Base-by-base conservation (phyloP, 208 protist genomes). In the Leishmania tropica region DNA sequence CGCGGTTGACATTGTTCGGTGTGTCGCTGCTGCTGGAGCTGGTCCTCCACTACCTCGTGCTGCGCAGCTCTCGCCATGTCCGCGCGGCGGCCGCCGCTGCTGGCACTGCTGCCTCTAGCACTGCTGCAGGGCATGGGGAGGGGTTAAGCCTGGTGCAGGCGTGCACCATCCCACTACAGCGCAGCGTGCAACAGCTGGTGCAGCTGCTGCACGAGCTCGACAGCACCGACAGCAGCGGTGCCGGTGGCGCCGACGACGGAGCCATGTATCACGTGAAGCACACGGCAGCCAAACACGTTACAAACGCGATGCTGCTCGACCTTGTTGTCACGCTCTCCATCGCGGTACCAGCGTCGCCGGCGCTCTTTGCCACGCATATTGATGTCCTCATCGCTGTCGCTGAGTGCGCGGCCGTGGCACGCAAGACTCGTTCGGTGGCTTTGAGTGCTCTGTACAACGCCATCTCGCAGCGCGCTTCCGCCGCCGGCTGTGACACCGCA, bases 261-360 rank as follows among this genome's bases (percentile, higher is more conserved):
- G 82, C 42, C 35, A 79, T 47, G 42, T 74, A 89, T 68, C 87
- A 88, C 35, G 92, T 91, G 48, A 93, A 94, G 82, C 89, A 86
- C 8, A 85, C 76, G 62, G 84, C 79, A 15, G 87, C 88, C 40
- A 86, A 75, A 48, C 85, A 90, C 68, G 83, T 94, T 21, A 89
- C 87, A 42, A 88, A 93, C 68, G 83, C 80, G 21, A 89, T 94
- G 79, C 85, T 96, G 65, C 83, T 92, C 58, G 87, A 91, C 78
- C 86, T 88, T 60, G 88, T 89, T 45, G 88, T 84, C 5, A 90
- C 91, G 53, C 80, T 92, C 53, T 83, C 87, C 77, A 85, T 89
- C 42, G 83, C 89, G 11, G 83, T 93, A 60, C 79, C 86, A 42
- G 79, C 75, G 62, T 81, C 78, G 17, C 83, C 87, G 1, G 65